Evolutionary conservation across 1,139 yeast species (phyloP).

Genomic region (Candida labiduridarum): DNA sequence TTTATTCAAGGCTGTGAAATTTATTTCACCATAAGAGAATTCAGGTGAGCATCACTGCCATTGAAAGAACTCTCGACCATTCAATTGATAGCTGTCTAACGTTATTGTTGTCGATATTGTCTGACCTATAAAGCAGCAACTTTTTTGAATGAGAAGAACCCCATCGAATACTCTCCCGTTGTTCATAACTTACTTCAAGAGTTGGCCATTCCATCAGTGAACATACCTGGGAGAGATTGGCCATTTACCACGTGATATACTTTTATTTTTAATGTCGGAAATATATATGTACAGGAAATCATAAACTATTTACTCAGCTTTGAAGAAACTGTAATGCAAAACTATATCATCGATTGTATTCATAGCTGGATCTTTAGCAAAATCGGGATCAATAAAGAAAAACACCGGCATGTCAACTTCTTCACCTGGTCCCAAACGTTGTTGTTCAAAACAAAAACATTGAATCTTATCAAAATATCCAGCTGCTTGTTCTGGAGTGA

Average conservation of each 20-base stretch:
- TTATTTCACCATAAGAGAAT: too few relatives aligned
- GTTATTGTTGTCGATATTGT: too few relatives aligned
- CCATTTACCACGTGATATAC: neutral
- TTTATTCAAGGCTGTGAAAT: too few relatives aligned
- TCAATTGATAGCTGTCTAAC: too few relatives aligned
- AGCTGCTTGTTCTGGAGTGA: constrained; percentile 95
- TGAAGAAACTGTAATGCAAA: constrained; percentile 90
- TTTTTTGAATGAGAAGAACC: too few relatives aligned
- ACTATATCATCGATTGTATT: constrained; percentile 88
- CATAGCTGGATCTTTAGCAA: constrained; percentile 93
- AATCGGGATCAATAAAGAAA: constrained; percentile 97
- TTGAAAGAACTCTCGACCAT: too few relatives aligned
- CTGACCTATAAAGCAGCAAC: too few relatives aligned
- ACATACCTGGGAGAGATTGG: neutral
- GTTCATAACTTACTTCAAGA: too few relatives aligned
- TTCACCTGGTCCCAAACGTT: constrained; percentile 89
- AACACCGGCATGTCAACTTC: constrained; percentile 99
- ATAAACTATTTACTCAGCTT: constrained; percentile 30
- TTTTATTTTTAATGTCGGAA: neutral
- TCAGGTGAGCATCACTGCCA: too few relatives aligned
- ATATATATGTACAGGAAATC: neutral
- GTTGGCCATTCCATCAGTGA: too few relatives aligned
- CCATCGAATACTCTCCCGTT: too few relatives aligned
- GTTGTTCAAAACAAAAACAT: constrained; percentile 98
- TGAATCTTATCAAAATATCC: constrained; percentile 96